phyloP scores from a whole-genome alignment of 2,329 filamentous ascomycete species.

The Fusarium circinatum region DNA sequence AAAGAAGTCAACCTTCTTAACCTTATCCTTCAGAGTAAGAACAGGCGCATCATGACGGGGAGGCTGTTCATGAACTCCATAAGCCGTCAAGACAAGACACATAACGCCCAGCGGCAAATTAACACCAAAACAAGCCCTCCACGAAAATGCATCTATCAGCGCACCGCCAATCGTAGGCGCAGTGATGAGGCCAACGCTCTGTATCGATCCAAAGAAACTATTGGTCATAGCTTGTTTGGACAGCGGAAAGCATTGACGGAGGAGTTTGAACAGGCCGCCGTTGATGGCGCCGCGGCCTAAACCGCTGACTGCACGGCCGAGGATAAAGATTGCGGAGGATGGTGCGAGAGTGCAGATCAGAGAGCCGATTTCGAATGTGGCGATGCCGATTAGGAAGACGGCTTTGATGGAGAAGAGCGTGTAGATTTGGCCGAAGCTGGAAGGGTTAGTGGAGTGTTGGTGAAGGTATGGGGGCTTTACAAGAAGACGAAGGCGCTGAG shows the following conservation, averaged over 20 bases:
- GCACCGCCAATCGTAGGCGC: conserved; percentile 37
- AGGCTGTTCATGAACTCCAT: conserved; percentile 33
- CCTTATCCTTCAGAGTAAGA: conserved; percentile 23
- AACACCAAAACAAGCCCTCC: conserved; percentile 42
- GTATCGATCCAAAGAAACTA: conserved; percentile 32
- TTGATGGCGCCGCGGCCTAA: conserved; percentile 45
- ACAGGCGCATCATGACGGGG: neutral
- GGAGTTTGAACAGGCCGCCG: conserved; percentile 39
- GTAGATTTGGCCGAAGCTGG: conserved; percentile 46
- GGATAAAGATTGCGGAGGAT: conserved; percentile 49
- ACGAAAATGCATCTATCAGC: conserved; percentile 32
- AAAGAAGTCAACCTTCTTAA: conserved; percentile 25
- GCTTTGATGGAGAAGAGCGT: conserved; percentile 45
- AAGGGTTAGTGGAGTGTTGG: neutral
- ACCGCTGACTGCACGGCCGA: conserved; percentile 51
- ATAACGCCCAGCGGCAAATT: conserved; percentile 31
- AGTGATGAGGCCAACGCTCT: conserved; percentile 34
- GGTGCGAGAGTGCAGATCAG: conserved; percentile 51
- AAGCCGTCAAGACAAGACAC: conserved; percentile 29
- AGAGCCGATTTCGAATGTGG: conserved; percentile 48
- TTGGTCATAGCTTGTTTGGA: conserved; percentile 32
- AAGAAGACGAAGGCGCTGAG: conserved; percentile 42
- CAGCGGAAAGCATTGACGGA: conserved; percentile 38
- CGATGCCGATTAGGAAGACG: conserved; percentile 44
- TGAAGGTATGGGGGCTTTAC: neutral